Evolutionary conservation across 306 rosid species (phyloP).

Genomic region (Sicyos edulis): DNA sequence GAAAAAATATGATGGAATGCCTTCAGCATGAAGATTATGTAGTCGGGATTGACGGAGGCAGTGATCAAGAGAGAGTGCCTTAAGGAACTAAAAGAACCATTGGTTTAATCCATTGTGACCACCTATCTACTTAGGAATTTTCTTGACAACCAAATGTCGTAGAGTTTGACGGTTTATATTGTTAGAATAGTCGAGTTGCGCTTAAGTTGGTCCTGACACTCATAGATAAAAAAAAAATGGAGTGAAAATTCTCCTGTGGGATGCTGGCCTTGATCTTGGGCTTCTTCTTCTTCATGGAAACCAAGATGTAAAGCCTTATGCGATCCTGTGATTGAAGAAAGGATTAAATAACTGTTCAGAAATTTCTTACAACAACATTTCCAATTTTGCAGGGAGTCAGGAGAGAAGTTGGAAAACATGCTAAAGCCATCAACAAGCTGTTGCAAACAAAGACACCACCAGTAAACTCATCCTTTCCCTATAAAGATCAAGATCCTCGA

Average conservation of each 20-base stretch:
- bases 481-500: constrained; percentile 35
- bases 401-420: constrained; percentile 87
- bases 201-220: too few relatives aligned
- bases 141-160: too few relatives aligned
- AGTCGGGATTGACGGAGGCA: background rate
- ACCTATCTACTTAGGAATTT: too few relatives aligned
- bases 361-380: background rate
- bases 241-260: background rate
- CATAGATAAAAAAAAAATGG: too few relatives aligned
- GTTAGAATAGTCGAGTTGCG: too few relatives aligned
- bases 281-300: background rate
- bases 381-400: constrained; percentile 71
- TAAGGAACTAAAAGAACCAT: too few relatives aligned
- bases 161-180: too few relatives aligned
- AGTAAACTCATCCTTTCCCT: constrained; percentile 24
- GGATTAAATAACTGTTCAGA: background rate
- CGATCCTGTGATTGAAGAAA: background rate
- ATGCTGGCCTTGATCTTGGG: background rate
- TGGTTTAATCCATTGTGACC: too few relatives aligned
- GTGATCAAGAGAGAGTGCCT: too few relatives aligned
- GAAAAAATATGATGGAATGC: background rate
- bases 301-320: background rate
- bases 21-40: background rate
- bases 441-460: constrained; percentile 27
- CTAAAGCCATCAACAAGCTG: constrained; percentile 54